Evolutionary conservation across 768 basidiomycete species (phyloP).

Genomic region (Termitomyces sp.): DNA sequence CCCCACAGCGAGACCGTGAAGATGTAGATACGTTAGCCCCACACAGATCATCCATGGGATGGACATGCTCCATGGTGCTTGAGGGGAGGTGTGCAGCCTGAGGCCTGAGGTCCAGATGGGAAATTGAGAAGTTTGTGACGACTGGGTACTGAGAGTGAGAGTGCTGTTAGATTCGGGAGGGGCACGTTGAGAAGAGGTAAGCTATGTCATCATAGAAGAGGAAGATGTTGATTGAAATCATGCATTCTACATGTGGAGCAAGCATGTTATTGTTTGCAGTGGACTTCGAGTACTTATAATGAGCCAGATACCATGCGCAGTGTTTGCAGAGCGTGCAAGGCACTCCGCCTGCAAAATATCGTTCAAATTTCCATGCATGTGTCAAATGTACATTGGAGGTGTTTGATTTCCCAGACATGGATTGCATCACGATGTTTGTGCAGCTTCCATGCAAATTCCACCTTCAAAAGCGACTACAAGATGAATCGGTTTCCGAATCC

Average conservation of each 20-base stretch:
- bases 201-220: conserved; percentile 35
- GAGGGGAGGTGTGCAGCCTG: conserved; percentile 8
- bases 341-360: no score
- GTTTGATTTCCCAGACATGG: no score
- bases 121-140: conserved; percentile 22
- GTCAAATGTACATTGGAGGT: no score
- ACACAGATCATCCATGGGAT: conserved; percentile 32
- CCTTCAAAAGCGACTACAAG: no score
- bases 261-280: conserved; percentile 12
- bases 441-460: no score
- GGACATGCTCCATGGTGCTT: conserved; percentile 30
- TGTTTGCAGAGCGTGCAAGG: conserved; percentile 32
- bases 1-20: conserved; percentile 30
- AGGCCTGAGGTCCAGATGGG: no score
- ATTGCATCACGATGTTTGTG: no score
- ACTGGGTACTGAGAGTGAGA: conserved; percentile 37
- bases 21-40: conserved; percentile 31
- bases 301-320: conserved; percentile 34
- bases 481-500: no score
- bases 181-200: conserved; percentile 27
- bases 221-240: conserved; percentile 34
- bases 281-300: not conserved
- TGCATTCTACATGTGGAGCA: conserved; percentile 24
- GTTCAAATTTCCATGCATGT: no score
- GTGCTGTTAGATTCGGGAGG: conserved; percentile 26